Conservation (phyloP, 176 grass and related monocot species). For the Coix lacrymajobi region DNA sequence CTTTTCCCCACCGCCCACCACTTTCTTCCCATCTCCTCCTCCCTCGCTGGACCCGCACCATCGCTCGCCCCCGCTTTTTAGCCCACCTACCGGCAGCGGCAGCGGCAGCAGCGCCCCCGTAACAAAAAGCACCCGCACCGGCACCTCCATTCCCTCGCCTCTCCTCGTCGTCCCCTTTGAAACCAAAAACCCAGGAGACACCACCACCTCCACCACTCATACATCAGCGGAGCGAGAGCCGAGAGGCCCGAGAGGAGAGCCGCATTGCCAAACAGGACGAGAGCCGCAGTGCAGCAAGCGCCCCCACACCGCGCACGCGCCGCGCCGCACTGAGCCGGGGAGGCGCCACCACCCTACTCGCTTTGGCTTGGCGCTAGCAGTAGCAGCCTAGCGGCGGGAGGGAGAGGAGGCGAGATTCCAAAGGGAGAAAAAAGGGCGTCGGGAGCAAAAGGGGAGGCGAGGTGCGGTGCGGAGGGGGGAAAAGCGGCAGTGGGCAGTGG, state of each 20-base stretch:
- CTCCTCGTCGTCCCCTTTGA: background rate
- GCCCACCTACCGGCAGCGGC: constrained; percentile 47
- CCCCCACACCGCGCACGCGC: background rate
- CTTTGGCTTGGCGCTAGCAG: background rate
- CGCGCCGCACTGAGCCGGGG: background rate
- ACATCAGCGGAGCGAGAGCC: background rate
- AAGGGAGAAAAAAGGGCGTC: constrained; percentile 17
- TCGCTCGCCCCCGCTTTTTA: constrained; percentile 28
- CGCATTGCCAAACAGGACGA: constrained; percentile 30
- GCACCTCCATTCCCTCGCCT: constrained; percentile 32
- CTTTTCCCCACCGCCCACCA: constrained; percentile 30
- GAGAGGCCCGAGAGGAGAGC: constrained; percentile 12
- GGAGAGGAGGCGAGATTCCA: constrained; percentile 16
- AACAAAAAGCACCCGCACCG: constrained; percentile 46
- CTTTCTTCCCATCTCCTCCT: constrained; percentile 10
- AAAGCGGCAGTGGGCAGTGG: background rate
- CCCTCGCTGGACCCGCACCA: background rate
- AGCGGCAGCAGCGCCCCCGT: constrained; percentile 16
- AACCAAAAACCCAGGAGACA: background rate
- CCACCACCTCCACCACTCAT: background rate
- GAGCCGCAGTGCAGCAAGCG: background rate
- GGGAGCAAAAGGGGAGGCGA: constrained; percentile 12
- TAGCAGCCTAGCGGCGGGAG: background rate
- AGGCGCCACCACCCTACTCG: background rate
- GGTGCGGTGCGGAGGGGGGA: background rate